A percentile compares a stretch with the other conserved stretches of the same genome.
phyloP scores from a whole-genome alignment of 2,329 filamentous ascomycete species.

The Sarocladium kiliense region DNA sequence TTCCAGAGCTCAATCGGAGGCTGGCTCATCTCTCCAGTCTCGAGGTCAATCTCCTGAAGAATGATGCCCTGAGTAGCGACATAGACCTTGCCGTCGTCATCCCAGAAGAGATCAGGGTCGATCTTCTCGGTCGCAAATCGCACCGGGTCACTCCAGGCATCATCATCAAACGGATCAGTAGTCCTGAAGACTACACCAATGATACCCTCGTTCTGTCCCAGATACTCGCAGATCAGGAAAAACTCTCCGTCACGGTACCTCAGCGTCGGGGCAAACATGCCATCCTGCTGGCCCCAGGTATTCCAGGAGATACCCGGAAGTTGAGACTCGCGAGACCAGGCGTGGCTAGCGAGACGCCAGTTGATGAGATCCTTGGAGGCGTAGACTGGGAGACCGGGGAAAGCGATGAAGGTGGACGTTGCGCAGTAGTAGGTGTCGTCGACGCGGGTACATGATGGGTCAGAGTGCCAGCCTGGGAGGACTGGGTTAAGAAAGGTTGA shows the following conservation, averaged over 20 bases:
- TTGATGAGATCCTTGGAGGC: constrained; percentile 41
- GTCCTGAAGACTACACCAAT: constrained; percentile 14
- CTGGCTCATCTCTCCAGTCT: constrained; percentile 33
- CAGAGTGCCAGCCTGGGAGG: constrained; percentile 44
- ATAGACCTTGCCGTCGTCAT: constrained; percentile 49
- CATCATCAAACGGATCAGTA: constrained; percentile 16
- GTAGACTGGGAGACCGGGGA: constrained; percentile 46
- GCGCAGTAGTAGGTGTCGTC: constrained; percentile 45
- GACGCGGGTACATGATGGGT: constrained; percentile 40
- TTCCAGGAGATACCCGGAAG: constrained; percentile 9
- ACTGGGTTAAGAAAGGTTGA: constrained; percentile 33
- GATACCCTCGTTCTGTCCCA: constrained; percentile 11
- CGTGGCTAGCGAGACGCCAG: constrained; percentile 32
- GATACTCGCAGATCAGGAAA: constrained; percentile 17
- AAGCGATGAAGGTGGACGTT: constrained; percentile 46
- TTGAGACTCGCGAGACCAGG: constrained; percentile 12
- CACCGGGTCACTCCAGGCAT: constrained; percentile 20
- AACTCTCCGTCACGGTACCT: constrained; percentile 23
- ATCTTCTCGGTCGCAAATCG: constrained; percentile 19
- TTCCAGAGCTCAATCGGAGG: constrained; percentile 41
- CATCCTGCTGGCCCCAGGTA: constrained; percentile 14
- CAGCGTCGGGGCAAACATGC: constrained; percentile 35
- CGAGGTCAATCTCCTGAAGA: constrained; percentile 28
- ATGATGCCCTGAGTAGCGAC: constrained; percentile 30
- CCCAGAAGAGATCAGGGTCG: constrained; percentile 48